Percentiles rank a stretch among this genome's conserved stretches.
Evolutionary conservation across 2,329 filamentous ascomycete species (phyloP).

Genomic region (Cladosporium sp.): DNA sequence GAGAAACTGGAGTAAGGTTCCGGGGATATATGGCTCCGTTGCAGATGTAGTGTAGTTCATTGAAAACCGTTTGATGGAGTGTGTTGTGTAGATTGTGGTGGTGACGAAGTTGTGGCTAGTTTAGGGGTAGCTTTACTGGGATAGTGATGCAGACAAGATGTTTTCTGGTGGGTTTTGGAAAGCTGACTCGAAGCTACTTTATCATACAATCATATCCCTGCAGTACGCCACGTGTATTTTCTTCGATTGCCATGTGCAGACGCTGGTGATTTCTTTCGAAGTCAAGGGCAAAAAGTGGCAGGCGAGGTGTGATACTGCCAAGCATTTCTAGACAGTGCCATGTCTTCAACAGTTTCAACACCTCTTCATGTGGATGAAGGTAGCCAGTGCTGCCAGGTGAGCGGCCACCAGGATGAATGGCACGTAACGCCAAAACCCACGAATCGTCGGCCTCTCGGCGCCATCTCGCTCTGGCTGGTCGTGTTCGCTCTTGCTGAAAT

Average conservation of each 20-base stretch:
- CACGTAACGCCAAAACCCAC: neutral
- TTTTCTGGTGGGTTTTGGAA: neutral
- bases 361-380: neutral
- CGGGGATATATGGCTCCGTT: neutral
- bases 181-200: neutral
- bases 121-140: neutral
- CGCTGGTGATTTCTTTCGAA: neutral
- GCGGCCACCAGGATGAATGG: neutral
- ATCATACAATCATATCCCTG: neutral
- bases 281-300: neutral
- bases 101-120: neutral
- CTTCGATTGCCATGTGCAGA: neutral
- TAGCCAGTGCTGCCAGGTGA: neutral
- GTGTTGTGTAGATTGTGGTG: neutral
- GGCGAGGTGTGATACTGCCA: neutral
- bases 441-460: neutral
- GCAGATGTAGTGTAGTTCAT: neutral
- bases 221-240: neutral
- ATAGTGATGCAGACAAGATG: neutral
- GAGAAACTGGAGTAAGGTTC: conserved; percentile 8
- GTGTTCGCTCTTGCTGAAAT: neutral
- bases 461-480: neutral
- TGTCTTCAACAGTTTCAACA: neutral
- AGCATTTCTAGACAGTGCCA: neutral
- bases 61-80: neutral